A percentile compares a stretch with the other conserved stretches of the same genome.
phyloP scores from a whole-genome alignment of 2,329 filamentous ascomycete genomes.

The Endoconidiophora laricicola region DNA sequence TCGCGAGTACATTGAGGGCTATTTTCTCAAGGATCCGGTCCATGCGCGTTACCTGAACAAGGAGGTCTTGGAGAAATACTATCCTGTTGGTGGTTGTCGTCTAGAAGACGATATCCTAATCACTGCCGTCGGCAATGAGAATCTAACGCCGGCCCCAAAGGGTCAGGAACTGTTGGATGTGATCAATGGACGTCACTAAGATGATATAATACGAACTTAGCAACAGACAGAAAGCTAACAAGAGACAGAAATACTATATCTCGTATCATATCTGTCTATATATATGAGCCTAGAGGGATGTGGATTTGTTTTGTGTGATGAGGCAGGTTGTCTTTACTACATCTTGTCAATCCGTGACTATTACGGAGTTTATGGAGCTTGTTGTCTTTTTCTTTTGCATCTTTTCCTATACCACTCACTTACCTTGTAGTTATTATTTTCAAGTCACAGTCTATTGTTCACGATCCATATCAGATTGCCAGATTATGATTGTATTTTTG shows the following conservation, averaged over 20 bases:
- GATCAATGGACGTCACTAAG: constrained; percentile 27
- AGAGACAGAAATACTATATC: background rate
- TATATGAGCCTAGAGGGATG: background rate
- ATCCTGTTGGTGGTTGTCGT: constrained; percentile 69
- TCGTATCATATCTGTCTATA: constrained; percentile 4
- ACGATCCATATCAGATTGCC: background rate
- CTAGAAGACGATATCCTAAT: constrained; percentile 87
- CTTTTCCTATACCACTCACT: background rate
- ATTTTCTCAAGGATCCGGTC: constrained; percentile 41
- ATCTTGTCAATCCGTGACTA: no score
- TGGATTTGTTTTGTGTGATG: no score
- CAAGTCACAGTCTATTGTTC: background rate
- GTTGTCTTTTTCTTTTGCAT: background rate
- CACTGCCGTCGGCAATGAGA: constrained; percentile 62
- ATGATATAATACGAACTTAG: background rate
- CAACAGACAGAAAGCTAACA: background rate
- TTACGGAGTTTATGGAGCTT: no score
- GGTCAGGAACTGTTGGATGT: constrained; percentile 51
- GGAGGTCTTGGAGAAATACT: constrained; percentile 49
- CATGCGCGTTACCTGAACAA: constrained; percentile 50
- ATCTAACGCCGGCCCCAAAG: constrained; percentile 68
- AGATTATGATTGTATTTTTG: background rate
- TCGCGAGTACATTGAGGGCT: constrained; percentile 53
- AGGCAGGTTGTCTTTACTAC: no score
- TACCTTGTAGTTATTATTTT: no score